Evolutionary conservation across 2,329 filamentous ascomycete genomes (phyloP).

Genomic region (Aschersonia sp.): DNA sequence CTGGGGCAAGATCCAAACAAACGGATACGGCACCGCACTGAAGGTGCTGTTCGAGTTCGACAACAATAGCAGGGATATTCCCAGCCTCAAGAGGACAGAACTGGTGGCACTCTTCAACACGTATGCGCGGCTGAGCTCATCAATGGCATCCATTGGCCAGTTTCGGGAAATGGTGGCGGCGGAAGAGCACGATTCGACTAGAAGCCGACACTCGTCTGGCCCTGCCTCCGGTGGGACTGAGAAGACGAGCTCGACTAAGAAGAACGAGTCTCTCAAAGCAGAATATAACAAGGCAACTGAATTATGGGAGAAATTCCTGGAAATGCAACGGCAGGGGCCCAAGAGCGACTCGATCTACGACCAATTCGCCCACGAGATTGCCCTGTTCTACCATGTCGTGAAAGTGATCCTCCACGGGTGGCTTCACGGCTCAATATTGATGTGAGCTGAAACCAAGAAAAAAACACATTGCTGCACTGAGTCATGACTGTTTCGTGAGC

Average conservation of each 20-base stretch:
- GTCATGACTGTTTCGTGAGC: neutral
- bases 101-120: constrained; percentile 93
- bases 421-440: constrained; percentile 48
- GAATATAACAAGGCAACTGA: constrained; percentile 17
- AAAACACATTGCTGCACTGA: neutral
- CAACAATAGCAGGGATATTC: constrained; percentile 46
- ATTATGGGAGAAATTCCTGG: constrained; percentile 1
- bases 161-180: constrained; percentile 46
- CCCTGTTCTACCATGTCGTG: constrained; percentile 45
- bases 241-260: neutral
- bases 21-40: constrained; percentile 84
- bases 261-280: constrained; percentile 1
- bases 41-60: constrained; percentile 96
- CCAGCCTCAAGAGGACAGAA: constrained; percentile 72
- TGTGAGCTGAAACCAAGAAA: constrained; percentile 41
- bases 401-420: constrained; percentile 58
- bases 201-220: neutral
- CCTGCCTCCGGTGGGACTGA: neutral
- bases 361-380: constrained; percentile 47
- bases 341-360: constrained; percentile 29
- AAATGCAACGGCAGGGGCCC: constrained; percentile 15
- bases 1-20: constrained; percentile 94
- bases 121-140: constrained; percentile 72
- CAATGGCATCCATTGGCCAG: constrained; percentile 56
- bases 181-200: constrained; percentile 21